These are phyloP conservation scores for Rubia yunnanensis DNA, from an alignment of 257 asterid genomes.

Conservation along the genomic window DNA sequence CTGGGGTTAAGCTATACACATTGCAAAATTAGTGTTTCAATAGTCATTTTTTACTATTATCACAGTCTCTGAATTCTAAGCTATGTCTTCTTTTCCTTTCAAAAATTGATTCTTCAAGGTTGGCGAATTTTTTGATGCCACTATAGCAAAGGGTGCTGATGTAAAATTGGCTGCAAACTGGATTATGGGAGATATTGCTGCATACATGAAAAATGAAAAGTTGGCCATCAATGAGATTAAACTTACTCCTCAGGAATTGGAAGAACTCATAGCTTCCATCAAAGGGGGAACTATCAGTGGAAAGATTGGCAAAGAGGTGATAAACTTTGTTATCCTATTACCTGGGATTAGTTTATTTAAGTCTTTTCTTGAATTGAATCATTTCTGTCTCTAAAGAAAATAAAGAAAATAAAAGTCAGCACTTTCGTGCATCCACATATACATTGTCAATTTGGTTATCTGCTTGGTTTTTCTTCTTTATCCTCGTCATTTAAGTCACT, in stretches of 20 bases:
- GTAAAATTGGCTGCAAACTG: constrained; percentile 81
- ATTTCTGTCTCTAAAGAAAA: background rate
- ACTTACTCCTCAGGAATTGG: constrained; percentile 72
- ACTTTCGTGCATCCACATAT: too few species aligned
- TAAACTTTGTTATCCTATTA: background rate
- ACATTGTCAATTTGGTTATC: background rate
- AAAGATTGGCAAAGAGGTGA: constrained; percentile 96
- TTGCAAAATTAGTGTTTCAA: background rate
- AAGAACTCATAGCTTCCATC: constrained; percentile 77
- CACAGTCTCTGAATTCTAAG: constrained; percentile 1
- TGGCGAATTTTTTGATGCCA: constrained; percentile 75
- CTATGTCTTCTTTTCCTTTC: constrained; percentile 3
- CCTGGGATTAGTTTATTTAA: background rate
- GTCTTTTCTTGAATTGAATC: background rate
- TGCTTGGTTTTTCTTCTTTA: background rate
- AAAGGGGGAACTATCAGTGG: constrained; percentile 87
- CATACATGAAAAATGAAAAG: constrained; percentile 82
- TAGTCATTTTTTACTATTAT: background rate
- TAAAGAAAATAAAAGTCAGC: too few species aligned
- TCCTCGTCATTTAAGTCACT: background rate
- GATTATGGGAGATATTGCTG: constrained; percentile 98
- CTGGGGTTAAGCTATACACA: too few species aligned
- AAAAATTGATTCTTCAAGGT: constrained; percentile 39
- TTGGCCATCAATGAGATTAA: constrained; percentile 59
- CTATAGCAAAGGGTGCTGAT: constrained; percentile 68